Conservation (phyloP, 805 yeast genomes). For the Wickerhamiella sergipiensis region DNA sequence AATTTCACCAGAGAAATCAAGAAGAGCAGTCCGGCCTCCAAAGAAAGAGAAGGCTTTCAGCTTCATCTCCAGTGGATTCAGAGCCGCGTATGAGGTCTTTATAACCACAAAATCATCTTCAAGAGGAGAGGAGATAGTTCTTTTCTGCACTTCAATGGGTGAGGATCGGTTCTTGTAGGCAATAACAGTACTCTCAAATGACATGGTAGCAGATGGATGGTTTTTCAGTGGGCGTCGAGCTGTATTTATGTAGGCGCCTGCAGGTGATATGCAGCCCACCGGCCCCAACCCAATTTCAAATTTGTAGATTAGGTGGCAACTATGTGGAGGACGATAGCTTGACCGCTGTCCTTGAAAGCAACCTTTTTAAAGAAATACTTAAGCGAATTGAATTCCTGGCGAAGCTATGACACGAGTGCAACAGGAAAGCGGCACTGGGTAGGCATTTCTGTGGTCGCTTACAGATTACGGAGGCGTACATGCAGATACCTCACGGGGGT, state of each 20-base stretch:
- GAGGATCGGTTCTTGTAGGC: slow-evolving; percentile 9
- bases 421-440: too few species aligned
- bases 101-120: slow-evolving; percentile 38
- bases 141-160: slow-evolving; percentile 5
- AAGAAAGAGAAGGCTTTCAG: slow-evolving; percentile 21
- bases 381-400: too few species aligned
- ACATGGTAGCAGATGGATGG: background rate
- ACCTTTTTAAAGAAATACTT: too few species aligned
- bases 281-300: too few species aligned
- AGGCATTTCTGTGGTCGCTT: too few species aligned
- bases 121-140: slow-evolving; percentile 33
- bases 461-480: too few species aligned
- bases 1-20: slow-evolving; percentile 53
- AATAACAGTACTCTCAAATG: slow-evolving; percentile 2
- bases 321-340: too few species aligned
- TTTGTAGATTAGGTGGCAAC: too few species aligned
- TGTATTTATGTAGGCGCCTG: background rate
- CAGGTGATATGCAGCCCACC: background rate
- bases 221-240: too few species aligned
- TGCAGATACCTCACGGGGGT: too few species aligned
- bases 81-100: slow-evolving; percentile 42
- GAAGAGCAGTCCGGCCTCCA: slow-evolving; percentile 32
- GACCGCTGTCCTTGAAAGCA: too few species aligned
- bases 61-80: slow-evolving; percentile 54
- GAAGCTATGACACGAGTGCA: too few species aligned